A percentile compares a stretch with the other conserved stretches of the same genome.
phyloP scores from a whole-genome alignment of 768 basidiomycete species.

The Boletus sp. region DNA sequence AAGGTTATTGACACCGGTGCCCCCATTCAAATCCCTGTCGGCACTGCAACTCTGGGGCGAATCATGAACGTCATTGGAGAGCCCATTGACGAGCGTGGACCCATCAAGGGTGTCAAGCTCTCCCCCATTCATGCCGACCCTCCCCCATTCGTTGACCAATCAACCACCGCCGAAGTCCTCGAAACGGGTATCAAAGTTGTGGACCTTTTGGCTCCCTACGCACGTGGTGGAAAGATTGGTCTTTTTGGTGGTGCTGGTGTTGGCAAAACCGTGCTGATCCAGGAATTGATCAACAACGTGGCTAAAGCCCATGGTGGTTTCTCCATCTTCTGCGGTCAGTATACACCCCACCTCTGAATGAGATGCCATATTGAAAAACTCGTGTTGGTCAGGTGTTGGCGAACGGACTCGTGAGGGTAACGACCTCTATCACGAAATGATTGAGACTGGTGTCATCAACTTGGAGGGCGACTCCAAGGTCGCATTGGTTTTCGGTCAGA shows the following conservation, averaged over 20 bases:
- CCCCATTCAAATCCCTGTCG: conserved; percentile 97
- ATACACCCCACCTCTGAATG: neutral
- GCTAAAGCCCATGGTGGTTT: conserved; percentile 99
- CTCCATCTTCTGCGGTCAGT: conserved; percentile 96
- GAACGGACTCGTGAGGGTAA: conserved; percentile 99
- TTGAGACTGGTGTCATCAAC: conserved; percentile 99
- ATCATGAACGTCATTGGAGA: conserved; percentile 99
- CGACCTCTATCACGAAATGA: conserved; percentile 99
- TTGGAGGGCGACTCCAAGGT: conserved; percentile 99
- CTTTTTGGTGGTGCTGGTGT: conserved; percentile 99
- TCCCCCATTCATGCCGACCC: conserved; percentile 96
- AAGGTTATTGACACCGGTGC: conserved; percentile 96
- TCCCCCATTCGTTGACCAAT: conserved; percentile 96
- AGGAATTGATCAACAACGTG: conserved; percentile 99
- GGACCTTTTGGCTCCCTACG: conserved; percentile 98
- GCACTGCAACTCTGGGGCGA: conserved; percentile 89
- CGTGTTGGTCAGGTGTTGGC: conserved; percentile 74
- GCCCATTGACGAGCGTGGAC: conserved; percentile 99
- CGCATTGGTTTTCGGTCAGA: conserved; percentile 99
- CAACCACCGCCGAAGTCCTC: conserved; percentile 96
- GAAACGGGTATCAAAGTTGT: conserved; percentile 99
- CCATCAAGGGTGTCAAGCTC: conserved; percentile 93
- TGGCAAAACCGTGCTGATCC: conserved; percentile 99
- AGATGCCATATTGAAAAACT: conserved; percentile 2
- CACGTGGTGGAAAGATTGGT: conserved; percentile 99